These are phyloP conservation scores for Helotiales sp. DNA, from an alignment of 2,329 filamentous ascomycete species.

Conservation along the genomic window DNA sequence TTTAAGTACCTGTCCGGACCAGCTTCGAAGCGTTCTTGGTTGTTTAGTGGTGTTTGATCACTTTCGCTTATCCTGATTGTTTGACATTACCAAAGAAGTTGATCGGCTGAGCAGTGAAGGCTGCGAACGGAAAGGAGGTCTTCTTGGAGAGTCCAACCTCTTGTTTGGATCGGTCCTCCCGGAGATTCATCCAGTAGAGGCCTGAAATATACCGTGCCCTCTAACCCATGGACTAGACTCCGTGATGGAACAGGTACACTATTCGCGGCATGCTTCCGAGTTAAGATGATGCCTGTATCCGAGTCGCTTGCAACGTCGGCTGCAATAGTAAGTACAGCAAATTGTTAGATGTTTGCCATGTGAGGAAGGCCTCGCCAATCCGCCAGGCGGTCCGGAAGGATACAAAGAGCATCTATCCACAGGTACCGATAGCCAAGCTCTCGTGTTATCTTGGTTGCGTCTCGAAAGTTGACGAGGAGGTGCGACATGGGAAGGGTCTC, in stretches of 20 bases:
- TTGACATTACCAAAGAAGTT: slow-evolving; percentile 13
- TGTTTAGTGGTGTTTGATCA: not conserved
- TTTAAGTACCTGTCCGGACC: not conserved
- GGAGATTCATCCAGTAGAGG: not conserved
- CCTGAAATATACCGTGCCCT: not conserved
- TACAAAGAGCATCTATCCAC: slow-evolving; percentile 18
- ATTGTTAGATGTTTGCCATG: slow-evolving; percentile 16
- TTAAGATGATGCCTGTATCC: not conserved
- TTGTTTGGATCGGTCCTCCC: not conserved
- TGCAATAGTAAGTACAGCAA: not conserved
- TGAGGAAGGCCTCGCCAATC: slow-evolving; percentile 12
- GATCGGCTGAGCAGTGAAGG: not conserved
- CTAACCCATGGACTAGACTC: not conserved
- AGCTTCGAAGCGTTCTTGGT: not conserved
- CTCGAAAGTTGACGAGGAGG: slow-evolving; percentile 4
- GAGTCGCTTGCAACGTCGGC: not conserved
- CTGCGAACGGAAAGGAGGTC: slow-evolving; percentile 6
- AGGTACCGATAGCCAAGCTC: slow-evolving; percentile 14
- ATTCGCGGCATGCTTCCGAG: not conserved
- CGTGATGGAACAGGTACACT: not conserved
- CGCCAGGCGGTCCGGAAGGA: slow-evolving; percentile 5
- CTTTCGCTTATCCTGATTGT: not conserved
- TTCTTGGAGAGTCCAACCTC: slow-evolving; percentile 19
- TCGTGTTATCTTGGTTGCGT: slow-evolving; percentile 12
- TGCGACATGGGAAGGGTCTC: not conserved